Conservation (phyloP, 371 early-diverging fungal species). For the Mortierella sp. region DNA sequence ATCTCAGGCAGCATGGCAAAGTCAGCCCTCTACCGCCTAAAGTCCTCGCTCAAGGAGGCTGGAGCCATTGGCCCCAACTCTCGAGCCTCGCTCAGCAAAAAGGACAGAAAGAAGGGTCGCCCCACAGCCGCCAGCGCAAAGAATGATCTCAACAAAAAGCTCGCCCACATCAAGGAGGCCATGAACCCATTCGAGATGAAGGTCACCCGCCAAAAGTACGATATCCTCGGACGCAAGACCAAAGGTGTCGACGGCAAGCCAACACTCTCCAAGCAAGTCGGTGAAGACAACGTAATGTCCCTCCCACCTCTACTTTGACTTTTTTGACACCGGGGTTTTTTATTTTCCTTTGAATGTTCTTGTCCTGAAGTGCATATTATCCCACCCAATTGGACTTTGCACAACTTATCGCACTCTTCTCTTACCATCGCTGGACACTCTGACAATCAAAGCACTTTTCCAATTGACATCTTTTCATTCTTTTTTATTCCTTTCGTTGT, state of each 20-base stretch:
- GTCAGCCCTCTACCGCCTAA: conserved; percentile 86
- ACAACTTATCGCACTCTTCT: neutral
- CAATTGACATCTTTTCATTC: neutral
- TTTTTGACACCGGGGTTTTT: too few relatives aligned
- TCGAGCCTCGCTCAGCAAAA: conserved; percentile 71
- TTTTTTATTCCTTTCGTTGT: neutral
- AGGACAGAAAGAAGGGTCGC: conserved; percentile 72
- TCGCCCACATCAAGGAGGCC: conserved; percentile 67
- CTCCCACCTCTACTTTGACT: neutral
- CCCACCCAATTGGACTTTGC: too few relatives aligned
- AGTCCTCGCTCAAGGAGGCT: conserved; percentile 76
- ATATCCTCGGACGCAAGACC: conserved; percentile 89
- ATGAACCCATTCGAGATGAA: conserved; percentile 95
- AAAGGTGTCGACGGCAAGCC: conserved; percentile 90
- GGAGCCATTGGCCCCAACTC: conserved; percentile 84
- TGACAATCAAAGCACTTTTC: neutral
- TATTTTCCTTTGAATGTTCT: neutral
- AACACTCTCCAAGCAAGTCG: conserved; percentile 81
- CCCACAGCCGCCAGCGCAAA: conserved; percentile 67
- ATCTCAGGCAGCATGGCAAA: conserved; percentile 44
- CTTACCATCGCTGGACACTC: neutral
- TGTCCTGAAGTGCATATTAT: neutral
- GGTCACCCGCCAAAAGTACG: conserved; percentile 81
- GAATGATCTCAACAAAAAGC: conserved; percentile 65
- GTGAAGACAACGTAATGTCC: conserved; percentile 82